Conservation (phyloP, 2,329 filamentous ascomycete species). For the Remersonia thermophila region DNA sequence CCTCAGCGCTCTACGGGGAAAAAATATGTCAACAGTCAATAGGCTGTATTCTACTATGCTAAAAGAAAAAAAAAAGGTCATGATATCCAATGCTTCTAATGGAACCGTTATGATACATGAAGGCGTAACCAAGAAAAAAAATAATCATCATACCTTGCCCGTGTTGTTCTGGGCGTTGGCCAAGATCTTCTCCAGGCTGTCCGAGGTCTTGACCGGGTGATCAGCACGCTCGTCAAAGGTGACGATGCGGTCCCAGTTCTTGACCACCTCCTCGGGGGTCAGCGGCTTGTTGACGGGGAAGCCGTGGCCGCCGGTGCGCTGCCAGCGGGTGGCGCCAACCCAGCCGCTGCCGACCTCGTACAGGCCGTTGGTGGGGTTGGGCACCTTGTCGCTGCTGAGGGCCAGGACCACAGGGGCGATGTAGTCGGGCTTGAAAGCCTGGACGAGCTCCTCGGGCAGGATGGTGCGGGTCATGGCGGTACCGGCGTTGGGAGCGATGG, state of each 20-base stretch:
- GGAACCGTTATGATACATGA: constrained; percentile 15
- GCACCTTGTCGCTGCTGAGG: constrained; percentile 74
- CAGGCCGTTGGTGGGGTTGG: constrained; percentile 71
- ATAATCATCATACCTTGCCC: constrained; percentile 43
- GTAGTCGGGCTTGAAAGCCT: constrained; percentile 98
- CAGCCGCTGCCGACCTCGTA: constrained; percentile 95
- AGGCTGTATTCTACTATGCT: constrained; percentile 17
- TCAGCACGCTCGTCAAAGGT: constrained; percentile 83
- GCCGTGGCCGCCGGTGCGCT: constrained; percentile 75
- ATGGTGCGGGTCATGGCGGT: constrained; percentile 91
- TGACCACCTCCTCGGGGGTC: constrained; percentile 71
- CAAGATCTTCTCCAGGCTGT: constrained; percentile 63
- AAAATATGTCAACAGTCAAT: constrained; percentile 12
- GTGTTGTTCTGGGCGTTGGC: constrained; percentile 71
- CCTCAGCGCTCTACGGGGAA: constrained; percentile 17
- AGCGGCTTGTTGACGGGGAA: constrained; percentile 80
- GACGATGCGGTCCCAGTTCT: constrained; percentile 65
- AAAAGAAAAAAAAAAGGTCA: constrained; percentile 1
- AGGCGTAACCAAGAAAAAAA: constrained; percentile 14
- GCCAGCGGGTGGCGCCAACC: constrained; percentile 87
- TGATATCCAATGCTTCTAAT: neutral
- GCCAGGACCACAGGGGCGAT: constrained; percentile 86
- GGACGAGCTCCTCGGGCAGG: constrained; percentile 92
- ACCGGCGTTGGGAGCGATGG: constrained; percentile 92
- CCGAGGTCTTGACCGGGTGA: constrained; percentile 66